phyloP scores from a whole-genome alignment of 176 grass and related monocot species.

The Dactylis glomerata region DNA sequence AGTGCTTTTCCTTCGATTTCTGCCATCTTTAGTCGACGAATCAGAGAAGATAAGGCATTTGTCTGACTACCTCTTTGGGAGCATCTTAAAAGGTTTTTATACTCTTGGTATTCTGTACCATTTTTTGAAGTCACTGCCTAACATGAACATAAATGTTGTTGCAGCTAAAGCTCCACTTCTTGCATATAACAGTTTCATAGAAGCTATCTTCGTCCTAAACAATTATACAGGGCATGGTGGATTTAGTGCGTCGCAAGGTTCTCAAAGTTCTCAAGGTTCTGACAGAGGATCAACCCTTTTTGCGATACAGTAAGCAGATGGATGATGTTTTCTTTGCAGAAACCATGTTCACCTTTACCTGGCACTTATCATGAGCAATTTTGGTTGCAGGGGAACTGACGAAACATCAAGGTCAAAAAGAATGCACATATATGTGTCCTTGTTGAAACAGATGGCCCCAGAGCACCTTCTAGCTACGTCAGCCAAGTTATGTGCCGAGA shows the following conservation, averaged over 20 bases:
- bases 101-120: conserved; percentile 3
- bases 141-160: conserved; percentile 40
- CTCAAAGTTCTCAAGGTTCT: conserved; percentile 39
- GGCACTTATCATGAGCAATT: neutral
- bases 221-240: conserved; percentile 45
- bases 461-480: conserved; percentile 97
- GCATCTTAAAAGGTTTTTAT: conserved; percentile 76
- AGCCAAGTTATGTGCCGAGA: conserved; percentile 93
- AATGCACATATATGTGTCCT: conserved; percentile 92
- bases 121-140: conserved; percentile 1
- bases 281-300: conserved; percentile 54
- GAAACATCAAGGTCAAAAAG: conserved; percentile 70
- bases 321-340: neutral
- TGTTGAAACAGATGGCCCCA: conserved; percentile 98
- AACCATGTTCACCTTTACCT: neutral
- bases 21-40: conserved; percentile 83
- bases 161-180: conserved; percentile 95
- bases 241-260: conserved; percentile 35
- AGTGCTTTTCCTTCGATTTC: conserved; percentile 78
- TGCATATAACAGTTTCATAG: conserved; percentile 99
- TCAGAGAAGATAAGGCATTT: conserved; percentile 84
- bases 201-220: conserved; percentile 93
- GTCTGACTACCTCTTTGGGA: conserved; percentile 83
- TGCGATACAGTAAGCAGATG: conserved; percentile 53
- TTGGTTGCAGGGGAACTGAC: conserved; percentile 65